These are phyloP conservation scores for Phytophthora cactorum DNA, from an alignment of 352 stramenopile species.

Conservation along the genomic window DNA sequence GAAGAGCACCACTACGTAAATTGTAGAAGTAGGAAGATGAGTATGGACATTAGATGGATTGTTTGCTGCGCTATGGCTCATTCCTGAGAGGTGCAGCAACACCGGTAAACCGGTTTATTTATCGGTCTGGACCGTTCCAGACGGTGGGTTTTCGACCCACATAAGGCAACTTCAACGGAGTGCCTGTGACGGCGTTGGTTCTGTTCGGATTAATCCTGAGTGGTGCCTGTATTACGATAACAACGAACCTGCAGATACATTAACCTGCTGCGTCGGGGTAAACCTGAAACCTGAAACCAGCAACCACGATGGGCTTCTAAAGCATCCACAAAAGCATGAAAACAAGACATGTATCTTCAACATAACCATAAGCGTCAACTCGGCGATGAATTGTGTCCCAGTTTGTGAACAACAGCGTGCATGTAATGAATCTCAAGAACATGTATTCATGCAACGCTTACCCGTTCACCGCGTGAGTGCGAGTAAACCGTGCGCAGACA, in stretches of 20 bases:
- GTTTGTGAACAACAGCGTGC: background rate
- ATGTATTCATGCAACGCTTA: slow-evolving; percentile 15
- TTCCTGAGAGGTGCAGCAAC: background rate
- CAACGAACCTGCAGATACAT: no score
- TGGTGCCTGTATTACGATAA: background rate
- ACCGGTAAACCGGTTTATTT: background rate
- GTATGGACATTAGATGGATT: background rate
- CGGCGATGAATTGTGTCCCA: background rate
- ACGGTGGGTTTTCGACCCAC: background rate
- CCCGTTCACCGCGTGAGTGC: background rate
- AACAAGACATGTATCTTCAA: background rate
- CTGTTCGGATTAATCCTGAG: background rate
- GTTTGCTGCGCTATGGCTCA: background rate
- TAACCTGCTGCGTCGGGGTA: no score
- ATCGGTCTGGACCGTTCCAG: background rate
- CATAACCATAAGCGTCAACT: background rate
- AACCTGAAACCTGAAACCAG: no score
- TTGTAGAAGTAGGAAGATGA: background rate
- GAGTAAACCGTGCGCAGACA: slow-evolving; percentile 4
- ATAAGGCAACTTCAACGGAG: background rate
- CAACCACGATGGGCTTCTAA: no score
- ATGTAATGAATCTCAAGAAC: slow-evolving; percentile 1
- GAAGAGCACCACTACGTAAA: background rate
- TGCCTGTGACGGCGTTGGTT: background rate
- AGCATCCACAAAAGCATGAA: no score